These are phyloP conservation scores for Triticum timopheevii DNA, from an alignment of 176 grass and related monocot genomes.

Conservation along the genomic window DNA sequence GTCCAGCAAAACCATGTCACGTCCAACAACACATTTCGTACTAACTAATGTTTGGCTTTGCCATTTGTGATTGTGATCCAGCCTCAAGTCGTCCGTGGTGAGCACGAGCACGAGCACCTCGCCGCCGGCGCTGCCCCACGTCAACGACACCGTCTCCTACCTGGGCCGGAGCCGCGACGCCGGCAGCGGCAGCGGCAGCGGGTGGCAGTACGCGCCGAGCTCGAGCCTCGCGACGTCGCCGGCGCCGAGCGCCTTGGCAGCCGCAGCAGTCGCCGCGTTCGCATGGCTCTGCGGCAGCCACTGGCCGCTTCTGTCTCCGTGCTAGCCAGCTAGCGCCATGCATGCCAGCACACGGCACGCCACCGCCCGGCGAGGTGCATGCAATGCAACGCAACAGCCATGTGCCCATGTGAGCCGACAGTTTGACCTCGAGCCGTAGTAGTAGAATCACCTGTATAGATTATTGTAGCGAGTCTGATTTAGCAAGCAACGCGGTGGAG, in stretches of 20 bases:
- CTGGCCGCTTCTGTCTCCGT: background rate
- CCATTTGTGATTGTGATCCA: conserved; percentile 16
- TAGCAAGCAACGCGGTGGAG: background rate
- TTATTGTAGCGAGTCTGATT: background rate
- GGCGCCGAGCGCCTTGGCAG: background rate
- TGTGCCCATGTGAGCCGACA: background rate
- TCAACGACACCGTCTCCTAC: conserved; percentile 59
- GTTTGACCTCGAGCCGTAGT: background rate
- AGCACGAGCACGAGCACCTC: conserved; percentile 1
- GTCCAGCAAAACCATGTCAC: background rate
- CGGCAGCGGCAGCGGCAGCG: background rate
- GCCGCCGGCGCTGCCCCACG: conserved; percentile 32
- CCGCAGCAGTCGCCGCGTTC: background rate
- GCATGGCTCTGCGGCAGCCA: conserved; percentile 22
- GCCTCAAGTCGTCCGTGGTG: conserved; percentile 57
- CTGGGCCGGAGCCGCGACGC: conserved; percentile 15
- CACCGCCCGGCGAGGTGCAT: background rate
- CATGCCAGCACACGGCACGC: background rate
- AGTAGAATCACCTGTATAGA: background rate
- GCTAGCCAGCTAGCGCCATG: background rate
- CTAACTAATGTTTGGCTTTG: background rate
- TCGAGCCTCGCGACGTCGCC: background rate
- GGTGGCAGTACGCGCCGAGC: background rate
- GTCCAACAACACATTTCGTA: background rate
- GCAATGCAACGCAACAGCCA: background rate